Percentiles rank a stretch among this genome's conserved stretches.
Evolutionary conservation across 1,284 basidiomycete species (phyloP).

Genomic region (Sanguinoderma infundibulare): DNA sequence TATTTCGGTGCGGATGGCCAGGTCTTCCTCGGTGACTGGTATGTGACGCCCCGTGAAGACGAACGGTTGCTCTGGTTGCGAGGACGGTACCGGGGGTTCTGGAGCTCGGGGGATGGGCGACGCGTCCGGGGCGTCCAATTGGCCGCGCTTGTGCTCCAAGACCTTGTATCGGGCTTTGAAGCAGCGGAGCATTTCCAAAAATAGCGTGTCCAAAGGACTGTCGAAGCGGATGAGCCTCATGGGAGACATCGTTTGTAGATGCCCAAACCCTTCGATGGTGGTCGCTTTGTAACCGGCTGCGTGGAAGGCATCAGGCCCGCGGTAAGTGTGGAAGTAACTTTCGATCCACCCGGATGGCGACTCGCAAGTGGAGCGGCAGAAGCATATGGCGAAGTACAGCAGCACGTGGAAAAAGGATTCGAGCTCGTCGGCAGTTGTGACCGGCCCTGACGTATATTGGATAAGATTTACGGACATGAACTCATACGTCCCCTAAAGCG

Average conservation of each 20-base stretch:
- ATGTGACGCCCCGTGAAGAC: background rate
- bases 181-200: background rate
- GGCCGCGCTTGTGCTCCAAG: background rate
- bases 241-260: background rate
- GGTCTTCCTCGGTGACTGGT: background rate
- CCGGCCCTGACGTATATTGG: background rate
- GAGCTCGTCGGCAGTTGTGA: constrained; percentile 9
- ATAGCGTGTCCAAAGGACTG: background rate
- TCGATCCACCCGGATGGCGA: background rate
- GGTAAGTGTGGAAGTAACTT: background rate
- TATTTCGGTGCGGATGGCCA: background rate
- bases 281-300: background rate
- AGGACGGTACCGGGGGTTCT: background rate
- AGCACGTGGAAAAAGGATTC: constrained; percentile 16
- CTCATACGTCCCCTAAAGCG: constrained; percentile 3
- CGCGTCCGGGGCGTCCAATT: background rate
- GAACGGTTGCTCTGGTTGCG: no score
- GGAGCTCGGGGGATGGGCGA: background rate
- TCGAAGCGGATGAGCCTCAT: background rate
- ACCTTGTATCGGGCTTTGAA: background rate
- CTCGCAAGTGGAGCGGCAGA: background rate
- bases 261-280: background rate
- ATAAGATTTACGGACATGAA: constrained; percentile 8
- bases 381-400: constrained; percentile 7
- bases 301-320: no score